These are phyloP conservation scores for Scheffersomyces spartinae DNA, from an alignment of 805 yeast genomes.

Conservation along the genomic window DNA sequence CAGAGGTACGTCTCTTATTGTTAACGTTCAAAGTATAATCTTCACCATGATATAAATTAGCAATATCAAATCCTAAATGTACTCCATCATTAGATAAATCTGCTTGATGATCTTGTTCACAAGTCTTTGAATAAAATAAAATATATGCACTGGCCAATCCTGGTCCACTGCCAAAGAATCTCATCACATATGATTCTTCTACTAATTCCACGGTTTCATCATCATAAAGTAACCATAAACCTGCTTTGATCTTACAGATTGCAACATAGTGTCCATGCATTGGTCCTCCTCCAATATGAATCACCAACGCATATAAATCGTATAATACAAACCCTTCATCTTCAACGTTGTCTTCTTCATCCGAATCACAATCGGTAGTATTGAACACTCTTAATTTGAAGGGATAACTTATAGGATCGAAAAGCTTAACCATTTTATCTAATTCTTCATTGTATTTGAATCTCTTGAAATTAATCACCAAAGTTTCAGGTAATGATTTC, in stretches of 20 bases:
- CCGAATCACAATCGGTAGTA: too few species aligned
- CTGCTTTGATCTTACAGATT: slow-evolving; percentile 61
- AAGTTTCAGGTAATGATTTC: slow-evolving; percentile 61
- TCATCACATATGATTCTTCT: slow-evolving; percentile 68
- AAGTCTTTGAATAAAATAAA: slow-evolving; percentile 62
- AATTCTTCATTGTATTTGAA: slow-evolving; percentile 83
- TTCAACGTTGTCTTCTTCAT: slow-evolving; percentile 32
- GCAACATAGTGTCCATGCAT: slow-evolving; percentile 95
- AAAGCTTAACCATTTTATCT: slow-evolving; percentile 74
- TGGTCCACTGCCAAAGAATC: slow-evolving; percentile 80
- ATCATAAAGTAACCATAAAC: slow-evolving; percentile 89
- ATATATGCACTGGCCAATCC: slow-evolving; percentile 90
- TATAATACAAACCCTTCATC: slow-evolving; percentile 43
- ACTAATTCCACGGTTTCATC: slow-evolving; percentile 91
- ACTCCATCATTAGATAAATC: slow-evolving; percentile 12
- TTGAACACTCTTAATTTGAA: slow-evolving; percentile 56
- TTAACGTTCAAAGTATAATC: slow-evolving; percentile 17
- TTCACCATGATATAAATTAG: slow-evolving; percentile 20
- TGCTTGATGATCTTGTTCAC: slow-evolving; percentile 20
- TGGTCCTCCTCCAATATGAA: slow-evolving; percentile 96
- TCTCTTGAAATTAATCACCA: slow-evolving; percentile 80
- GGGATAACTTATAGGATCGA: slow-evolving; percentile 78
- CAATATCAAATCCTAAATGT: slow-evolving; percentile 23
- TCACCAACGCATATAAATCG: slow-evolving; percentile 77
- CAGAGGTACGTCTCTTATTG: too few species aligned